Evolutionary conservation across 2,329 filamentous ascomycete genomes (phyloP).

Genomic region (Fusarium humuli): DNA sequence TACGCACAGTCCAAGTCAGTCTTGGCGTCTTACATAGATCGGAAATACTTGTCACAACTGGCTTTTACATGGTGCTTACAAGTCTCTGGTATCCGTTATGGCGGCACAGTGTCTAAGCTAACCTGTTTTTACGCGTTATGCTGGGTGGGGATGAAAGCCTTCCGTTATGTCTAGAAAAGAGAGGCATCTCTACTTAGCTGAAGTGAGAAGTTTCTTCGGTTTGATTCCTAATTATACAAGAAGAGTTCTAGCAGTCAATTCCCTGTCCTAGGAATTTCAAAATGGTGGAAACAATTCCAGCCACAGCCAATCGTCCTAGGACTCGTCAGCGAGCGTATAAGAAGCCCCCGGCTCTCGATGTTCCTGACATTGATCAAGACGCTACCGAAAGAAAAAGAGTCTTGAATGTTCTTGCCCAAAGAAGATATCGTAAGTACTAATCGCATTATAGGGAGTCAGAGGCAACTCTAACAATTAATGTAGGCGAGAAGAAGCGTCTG

Average conservation of each 20-base stretch:
- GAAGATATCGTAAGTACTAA: constrained; percentile 59
- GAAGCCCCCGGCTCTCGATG: constrained; percentile 53
- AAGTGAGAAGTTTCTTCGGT: background rate
- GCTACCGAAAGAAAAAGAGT: constrained; percentile 65
- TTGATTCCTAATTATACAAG: background rate
- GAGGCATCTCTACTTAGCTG: background rate
- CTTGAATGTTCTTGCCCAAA: constrained; percentile 65
- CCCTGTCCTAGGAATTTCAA: background rate
- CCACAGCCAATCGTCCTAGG: constrained; percentile 42
- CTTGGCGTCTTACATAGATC: constrained; percentile 4
- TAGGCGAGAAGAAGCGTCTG: constrained; percentile 51
- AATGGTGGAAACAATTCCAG: constrained; percentile 19
- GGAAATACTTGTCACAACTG: constrained; percentile 13
- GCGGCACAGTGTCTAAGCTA: constrained; percentile 37
- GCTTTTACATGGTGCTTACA: background rate
- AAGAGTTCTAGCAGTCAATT: background rate
- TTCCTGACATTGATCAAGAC: constrained; percentile 63
- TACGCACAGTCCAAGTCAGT: constrained; percentile 9
- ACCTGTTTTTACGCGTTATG: constrained; percentile 48
- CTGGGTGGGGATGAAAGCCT: constrained; percentile 35
- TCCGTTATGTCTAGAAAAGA: constrained; percentile 32
- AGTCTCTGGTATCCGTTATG: constrained; percentile 50
- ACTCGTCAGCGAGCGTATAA: constrained; percentile 57
- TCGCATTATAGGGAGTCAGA: no score
- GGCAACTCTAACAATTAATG: constrained; percentile 8